These are phyloP conservation scores for Penicillium cinerascens DNA, from an alignment of 495 filamentous ascomycete genomes.

Conservation along the genomic window DNA sequence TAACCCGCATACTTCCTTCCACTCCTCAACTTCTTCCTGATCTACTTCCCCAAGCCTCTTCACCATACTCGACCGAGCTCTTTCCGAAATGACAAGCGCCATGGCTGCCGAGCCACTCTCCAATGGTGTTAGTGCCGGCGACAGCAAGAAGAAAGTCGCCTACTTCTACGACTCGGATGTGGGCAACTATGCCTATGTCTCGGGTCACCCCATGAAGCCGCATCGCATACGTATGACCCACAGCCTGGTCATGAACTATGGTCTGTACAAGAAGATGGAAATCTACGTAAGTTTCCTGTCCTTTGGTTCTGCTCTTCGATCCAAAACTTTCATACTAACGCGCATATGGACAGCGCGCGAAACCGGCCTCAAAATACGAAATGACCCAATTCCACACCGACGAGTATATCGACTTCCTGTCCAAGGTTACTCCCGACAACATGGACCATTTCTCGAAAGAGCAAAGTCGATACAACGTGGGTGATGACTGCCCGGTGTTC, in stretches of 20 bases:
- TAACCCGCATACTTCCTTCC: slow-evolving; percentile 17
- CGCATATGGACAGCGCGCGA: slow-evolving; percentile 67
- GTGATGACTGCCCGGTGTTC: slow-evolving; percentile 96
- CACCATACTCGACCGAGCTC: not conserved
- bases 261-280: slow-evolving; percentile 97
- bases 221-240: slow-evolving; percentile 97
- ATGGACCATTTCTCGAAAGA: slow-evolving; percentile 94
- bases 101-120: slow-evolving; percentile 48
- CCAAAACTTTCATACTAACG: slow-evolving; percentile 17
- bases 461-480: slow-evolving; percentile 95
- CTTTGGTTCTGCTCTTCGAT: not conserved
- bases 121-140: slow-evolving; percentile 38
- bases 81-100: slow-evolving; percentile 6
- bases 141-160: slow-evolving; percentile 71
- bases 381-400: slow-evolving; percentile 99
- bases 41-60: slow-evolving; percentile 4
- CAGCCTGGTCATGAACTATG: slow-evolving; percentile 98
- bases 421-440: slow-evolving; percentile 95
- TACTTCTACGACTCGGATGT: slow-evolving; percentile 99
- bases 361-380: slow-evolving; percentile 90
- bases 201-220: slow-evolving; percentile 98
- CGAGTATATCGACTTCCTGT: slow-evolving; percentile 97
- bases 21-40: slow-evolving; percentile 7
- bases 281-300: slow-evolving; percentile 77
- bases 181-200: slow-evolving; percentile 95